phyloP scores from a whole-genome alignment of 331 rosid species.

The Malus hybrid region DNA sequence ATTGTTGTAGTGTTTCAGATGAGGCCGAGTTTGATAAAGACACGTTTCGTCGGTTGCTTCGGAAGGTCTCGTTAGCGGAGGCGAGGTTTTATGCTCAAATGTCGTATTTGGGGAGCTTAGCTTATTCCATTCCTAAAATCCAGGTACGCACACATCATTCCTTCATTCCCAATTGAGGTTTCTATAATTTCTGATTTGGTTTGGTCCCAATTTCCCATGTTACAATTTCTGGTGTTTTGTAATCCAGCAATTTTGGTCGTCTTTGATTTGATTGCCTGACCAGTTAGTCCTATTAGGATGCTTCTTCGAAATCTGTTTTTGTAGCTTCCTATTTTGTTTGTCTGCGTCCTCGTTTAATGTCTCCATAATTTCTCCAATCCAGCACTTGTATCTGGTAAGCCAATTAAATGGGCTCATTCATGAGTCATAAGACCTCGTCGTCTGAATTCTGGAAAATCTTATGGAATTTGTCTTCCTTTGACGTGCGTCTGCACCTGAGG shows the following conservation, averaged over 20 bases:
- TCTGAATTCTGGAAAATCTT: background rate
- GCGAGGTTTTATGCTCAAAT: conserved; percentile 73
- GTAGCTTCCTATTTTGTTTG: background rate
- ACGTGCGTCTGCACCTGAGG: background rate
- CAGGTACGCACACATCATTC: conserved; percentile 32
- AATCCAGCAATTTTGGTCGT: background rate
- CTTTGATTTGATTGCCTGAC: background rate
- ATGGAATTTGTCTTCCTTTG: background rate
- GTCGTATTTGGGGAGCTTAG: conserved; percentile 79
- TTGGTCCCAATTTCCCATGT: background rate
- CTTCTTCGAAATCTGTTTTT: background rate
- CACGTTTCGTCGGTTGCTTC: conserved; percentile 65
- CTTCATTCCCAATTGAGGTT: background rate
- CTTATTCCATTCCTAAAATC: conserved; percentile 62
- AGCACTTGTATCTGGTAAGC: background rate
- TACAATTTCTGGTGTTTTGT: background rate
- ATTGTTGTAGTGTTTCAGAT: conserved; percentile 26
- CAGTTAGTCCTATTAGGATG: background rate
- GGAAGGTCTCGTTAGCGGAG: conserved; percentile 72
- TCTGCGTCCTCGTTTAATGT: background rate
- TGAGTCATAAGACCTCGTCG: background rate
- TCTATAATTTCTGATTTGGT: background rate
- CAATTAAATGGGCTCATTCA: background rate
- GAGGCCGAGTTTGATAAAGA: conserved; percentile 44
- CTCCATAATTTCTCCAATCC: background rate